Percentiles rank a stretch among this genome's conserved stretches.
These are phyloP conservation scores for Xylariaceae sp. DNA, from an alignment of 2,329 filamentous ascomycete genomes.

Conservation along the genomic window DNA sequence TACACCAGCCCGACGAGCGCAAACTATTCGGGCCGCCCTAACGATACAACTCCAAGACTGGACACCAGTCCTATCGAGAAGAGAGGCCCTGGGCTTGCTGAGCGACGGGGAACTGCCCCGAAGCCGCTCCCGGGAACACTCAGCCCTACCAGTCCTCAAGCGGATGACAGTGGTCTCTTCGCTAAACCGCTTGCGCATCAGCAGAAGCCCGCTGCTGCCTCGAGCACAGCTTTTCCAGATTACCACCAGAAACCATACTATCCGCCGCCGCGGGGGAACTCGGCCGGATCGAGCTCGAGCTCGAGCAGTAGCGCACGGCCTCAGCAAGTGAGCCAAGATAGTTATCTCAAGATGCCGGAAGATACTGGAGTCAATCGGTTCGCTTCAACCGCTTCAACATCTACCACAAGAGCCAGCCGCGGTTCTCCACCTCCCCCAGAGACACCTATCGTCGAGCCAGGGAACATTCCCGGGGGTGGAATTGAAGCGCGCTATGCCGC, in stretches of 20 bases:
- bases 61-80: conserved; percentile 52
- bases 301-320: conserved; percentile 32
- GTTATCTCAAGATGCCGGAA: conserved; percentile 35
- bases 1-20: conserved; percentile 33
- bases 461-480: conserved; percentile 66
- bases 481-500: conserved; percentile 92
- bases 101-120: conserved; percentile 75
- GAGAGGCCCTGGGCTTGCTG: conserved; percentile 65
- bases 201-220: conserved; percentile 36
- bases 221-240: conserved; percentile 41
- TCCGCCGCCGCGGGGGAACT: conserved; percentile 48
- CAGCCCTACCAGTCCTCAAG: conserved; percentile 73
- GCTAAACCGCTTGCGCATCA: conserved; percentile 57
- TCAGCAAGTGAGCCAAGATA: conserved; percentile 26
- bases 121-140: conserved; percentile 63
- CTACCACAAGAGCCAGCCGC: conserved; percentile 84
- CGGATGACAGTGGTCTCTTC: conserved; percentile 76
- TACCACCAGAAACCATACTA: conserved; percentile 59
- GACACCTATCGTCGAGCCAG: conserved; percentile 76
- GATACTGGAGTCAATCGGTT: conserved; percentile 58
- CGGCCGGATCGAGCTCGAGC: conserved; percentile 27
- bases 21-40: conserved; percentile 38
- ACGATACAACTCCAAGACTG: conserved; percentile 52
- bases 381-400: conserved; percentile 83
- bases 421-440: conserved; percentile 94